Evolutionary conservation across 169 alveolate genomes (phyloP), one percentile per base, ranked within the genome.

Genomic region (Cyclospora cayetanensis): DNA sequence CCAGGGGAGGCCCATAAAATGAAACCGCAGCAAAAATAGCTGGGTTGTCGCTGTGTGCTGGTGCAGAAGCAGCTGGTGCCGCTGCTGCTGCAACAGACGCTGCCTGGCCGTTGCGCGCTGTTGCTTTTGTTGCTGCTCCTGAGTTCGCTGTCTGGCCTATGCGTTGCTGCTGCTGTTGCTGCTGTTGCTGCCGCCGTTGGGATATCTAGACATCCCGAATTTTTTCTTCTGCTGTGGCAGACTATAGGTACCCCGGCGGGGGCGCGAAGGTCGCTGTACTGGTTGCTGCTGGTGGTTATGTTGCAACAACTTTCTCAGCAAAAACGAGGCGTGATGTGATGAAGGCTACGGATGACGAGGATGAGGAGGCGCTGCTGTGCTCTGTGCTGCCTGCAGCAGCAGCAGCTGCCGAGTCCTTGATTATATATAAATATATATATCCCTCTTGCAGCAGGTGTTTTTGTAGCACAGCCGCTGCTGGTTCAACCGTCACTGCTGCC

Each of bases 191-290:
- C 66, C 43, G 52, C 74, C 37, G 39, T 41, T 53, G 39, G 65
- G 74, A 43, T 4, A 50, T 79, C 74, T 34, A 46, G 39, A 79
- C 89, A 25, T 35, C 89, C 37, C 35, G n/a, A 31, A 25, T n/a
- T 43, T 22, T 46, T 9, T 34, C n/a, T 20, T 37, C 31, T 92
- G 83, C 93, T 93, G 91, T 96, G 97, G 70, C 95, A 97, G 5
- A 97, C 95, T 53, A 97, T 98, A 92, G 96, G 96, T 37, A 97
- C 99, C 85, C 93, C 97, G 55, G 99, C 99, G 91, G 97, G 96
- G 95, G 96, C 96, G 80, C 99, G 72, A 31, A 97, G 97, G 63
- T 97, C 95, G 85, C 91, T 91, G 70, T 85, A 35, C 20, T 85
- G 80, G 29, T 68, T 68, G 34, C 80, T 68, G 80, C 46, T 27